These are phyloP conservation scores for Cladosporium colombiae DNA, from an alignment of 2,329 filamentous ascomycete species.

Conservation along the genomic window DNA sequence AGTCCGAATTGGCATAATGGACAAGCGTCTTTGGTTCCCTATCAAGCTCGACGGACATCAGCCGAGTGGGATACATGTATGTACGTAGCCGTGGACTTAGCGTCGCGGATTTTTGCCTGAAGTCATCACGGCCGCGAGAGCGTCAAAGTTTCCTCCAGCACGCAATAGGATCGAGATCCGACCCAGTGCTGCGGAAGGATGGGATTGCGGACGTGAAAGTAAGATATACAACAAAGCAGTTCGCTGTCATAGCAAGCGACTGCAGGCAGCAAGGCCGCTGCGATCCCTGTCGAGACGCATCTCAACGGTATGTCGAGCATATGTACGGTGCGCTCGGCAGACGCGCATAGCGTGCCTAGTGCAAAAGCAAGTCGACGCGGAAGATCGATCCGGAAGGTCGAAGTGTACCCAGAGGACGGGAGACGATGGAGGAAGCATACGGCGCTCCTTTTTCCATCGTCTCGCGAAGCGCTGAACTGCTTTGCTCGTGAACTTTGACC, in stretches of 20 bases:
- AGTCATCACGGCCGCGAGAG: neutral
- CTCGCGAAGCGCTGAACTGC: neutral
- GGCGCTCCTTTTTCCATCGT: neutral
- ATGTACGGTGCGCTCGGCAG: neutral
- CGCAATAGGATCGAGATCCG: constrained; percentile 8
- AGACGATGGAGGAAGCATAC: constrained; percentile 1
- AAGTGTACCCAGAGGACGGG: neutral
- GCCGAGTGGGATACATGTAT: neutral
- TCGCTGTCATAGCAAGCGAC: neutral
- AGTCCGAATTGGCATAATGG: neutral
- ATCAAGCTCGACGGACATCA: neutral
- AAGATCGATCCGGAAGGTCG: constrained; percentile 8
- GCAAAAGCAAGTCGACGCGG: neutral
- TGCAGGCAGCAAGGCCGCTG: neutral
- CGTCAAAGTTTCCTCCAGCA: neutral
- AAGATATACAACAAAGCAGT: neutral
- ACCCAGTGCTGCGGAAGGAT: neutral
- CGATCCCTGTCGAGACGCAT: neutral
- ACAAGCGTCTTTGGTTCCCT: neutral
- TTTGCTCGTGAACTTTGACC: neutral
- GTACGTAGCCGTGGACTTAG: neutral
- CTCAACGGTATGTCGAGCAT: constrained; percentile 8
- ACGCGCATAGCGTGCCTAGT: constrained; percentile 6
- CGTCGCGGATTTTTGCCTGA: constrained; percentile 10
- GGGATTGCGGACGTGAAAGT: neutral